Base-by-base conservation (phyloP, 352 stramenopile species). In the Thalassiosira pacifica region DNA sequence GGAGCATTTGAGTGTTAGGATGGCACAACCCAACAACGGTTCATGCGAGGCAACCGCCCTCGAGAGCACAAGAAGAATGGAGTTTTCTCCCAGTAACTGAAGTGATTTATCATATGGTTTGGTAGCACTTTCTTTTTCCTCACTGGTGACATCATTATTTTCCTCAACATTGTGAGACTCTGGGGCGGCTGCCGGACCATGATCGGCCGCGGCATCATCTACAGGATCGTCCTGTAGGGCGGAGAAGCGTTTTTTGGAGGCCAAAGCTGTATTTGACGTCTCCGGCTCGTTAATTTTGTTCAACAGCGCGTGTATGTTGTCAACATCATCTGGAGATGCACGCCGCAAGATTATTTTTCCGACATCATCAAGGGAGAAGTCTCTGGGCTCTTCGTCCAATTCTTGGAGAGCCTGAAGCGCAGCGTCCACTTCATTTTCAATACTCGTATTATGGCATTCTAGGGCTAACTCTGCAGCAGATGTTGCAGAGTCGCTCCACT, bases 21-120 rank as follows among this genome's bases (percentile, higher is more conserved):
- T 71, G 27, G 91, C 86, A 69, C 77, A 92, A 27, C 86, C 91
- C n/a, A 94, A 75, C 19, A 86, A 89, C 52, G 89, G 89, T 67
- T 93, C 86, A 34, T 93, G 75, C 31, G 72, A 64, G 40, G 88
- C 65, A 66, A 92, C 86, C 11, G 85, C 86, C 29, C 86, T 76
- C 82, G 86, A 90, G 2, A 94, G 73, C 0, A 94, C 60, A 11
- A 95, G 65, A 24, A 93, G 78, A 55, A 92, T 82, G 16, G 77
- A 78, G 40, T 80, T 79, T 34, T 77, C 78, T 61, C 64, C 80
- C 64, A 60, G n/a, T n/a, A n/a, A 24, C 64, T 32, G 64, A 18
- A n/a, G 34, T 57, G 57, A 19, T 22, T 60, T 55, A 26, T 48
- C 22, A 0, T 72, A 60, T 10, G 18, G 13, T 22, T 77, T 45